phyloP scores from a whole-genome alignment of 495 filamentous ascomycete species.

The Chlorociboria aeruginascens region DNA sequence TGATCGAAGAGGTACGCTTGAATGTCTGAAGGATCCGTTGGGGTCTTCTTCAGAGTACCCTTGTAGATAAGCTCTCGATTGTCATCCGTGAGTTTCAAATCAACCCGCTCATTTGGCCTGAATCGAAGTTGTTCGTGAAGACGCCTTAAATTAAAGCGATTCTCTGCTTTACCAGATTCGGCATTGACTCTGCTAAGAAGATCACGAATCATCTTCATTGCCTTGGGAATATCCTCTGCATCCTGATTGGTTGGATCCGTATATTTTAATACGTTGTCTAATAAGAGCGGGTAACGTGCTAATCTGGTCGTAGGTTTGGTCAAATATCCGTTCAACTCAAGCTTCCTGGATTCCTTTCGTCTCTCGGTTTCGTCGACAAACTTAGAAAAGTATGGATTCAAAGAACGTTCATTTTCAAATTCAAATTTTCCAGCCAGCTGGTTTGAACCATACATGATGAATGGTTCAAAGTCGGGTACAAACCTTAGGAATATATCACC shows the following conservation, averaged over 20 bases:
- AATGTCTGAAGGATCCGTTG: constrained; percentile 78
- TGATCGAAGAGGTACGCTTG: constrained; percentile 95
- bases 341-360: constrained; percentile 88
- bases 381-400: constrained; percentile 73
- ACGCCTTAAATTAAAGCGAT: constrained; percentile 89
- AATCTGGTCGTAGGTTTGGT: constrained; percentile 96
- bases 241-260: constrained; percentile 81
- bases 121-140: constrained; percentile 85
- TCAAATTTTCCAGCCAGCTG: constrained; percentile 96
- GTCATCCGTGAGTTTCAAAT: constrained; percentile 90
- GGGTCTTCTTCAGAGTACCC: constrained; percentile 81
- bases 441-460: constrained; percentile 93
- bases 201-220: constrained; percentile 72
- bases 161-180: constrained; percentile 94
- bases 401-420: constrained; percentile 88
- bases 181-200: constrained; percentile 80
- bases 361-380: constrained; percentile 97
- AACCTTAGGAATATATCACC: constrained; percentile 93
- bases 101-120: constrained; percentile 74
- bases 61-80: constrained; percentile 88
- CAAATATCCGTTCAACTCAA: constrained; percentile 95
- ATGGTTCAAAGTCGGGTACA: constrained; percentile 85
- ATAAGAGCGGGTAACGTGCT: constrained; percentile 83
- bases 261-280: constrained; percentile 86
- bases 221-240: constrained; percentile 81